Base-by-base conservation (phyloP, 2,329 filamentous ascomycete species). In the Verticillium dahliae region DNA sequence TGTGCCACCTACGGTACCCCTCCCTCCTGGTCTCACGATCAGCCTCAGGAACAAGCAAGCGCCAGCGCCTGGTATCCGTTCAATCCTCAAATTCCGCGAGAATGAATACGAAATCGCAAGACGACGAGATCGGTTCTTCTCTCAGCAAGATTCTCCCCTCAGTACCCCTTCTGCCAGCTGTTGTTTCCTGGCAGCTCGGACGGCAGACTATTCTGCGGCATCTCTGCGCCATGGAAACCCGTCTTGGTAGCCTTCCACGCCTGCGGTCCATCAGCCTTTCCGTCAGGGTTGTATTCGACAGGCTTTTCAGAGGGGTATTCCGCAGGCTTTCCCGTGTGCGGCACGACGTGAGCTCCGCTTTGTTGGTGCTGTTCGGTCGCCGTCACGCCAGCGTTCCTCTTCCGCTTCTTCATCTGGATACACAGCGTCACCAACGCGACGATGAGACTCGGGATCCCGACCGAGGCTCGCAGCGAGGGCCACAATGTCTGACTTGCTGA, bases 401-500 rank as follows among this genome's bases (percentile, higher is more conserved):
- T 69, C 58, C 61, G 67, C 65, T 63, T 65, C 35, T 52, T 52
- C 52, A 65, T 60, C 63, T 65, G 65, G 56, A 66, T 61, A 58
- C 61, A 67, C 31, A 67, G 59, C 55, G 65, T 66, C 54, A 65
- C 45, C 45, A 58, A 58, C 71, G 58, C 78, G 33, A 65, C 70
- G 63, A 55, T 71, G 74, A 60, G 76, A 67, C 59, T 79, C 71
- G 66, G 66, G 38, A 71, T 66, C 1, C 69, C 72, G 33, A 74
- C 67, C 68, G 57, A 67, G 61, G 27, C 67, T 67, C 10, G 69
- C 67, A 4, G 69, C 69, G 35, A 70, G 60, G 1, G 68, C 69
- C 7, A 70, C 65, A 9, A 65, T 65, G 9, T 70, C 67, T 6
- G 67, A 70, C 52, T 68, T 63, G 60, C 67, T 70, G 10, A 70